Evolutionary conservation across 768 basidiomycete genomes (phyloP).

Genomic region (Lentinula boryana): DNA sequence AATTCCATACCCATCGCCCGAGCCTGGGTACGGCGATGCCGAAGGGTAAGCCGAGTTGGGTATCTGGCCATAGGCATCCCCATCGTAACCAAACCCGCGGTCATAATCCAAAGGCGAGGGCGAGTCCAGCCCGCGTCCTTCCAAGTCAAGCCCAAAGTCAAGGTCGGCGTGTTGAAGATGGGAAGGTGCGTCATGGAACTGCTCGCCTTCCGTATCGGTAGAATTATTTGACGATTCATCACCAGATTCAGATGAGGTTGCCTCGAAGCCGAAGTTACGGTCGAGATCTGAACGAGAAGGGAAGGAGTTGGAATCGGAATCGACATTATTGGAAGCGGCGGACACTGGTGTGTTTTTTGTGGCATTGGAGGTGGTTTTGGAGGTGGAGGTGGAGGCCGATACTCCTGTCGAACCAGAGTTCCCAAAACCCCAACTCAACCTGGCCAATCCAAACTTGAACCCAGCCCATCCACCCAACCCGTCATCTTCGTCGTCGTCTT

Average conservation of each 20-base stretch:
- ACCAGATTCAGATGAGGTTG: background rate
- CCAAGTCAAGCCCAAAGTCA: background rate
- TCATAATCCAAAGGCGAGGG: slow-evolving; percentile 11
- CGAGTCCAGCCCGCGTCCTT: background rate
- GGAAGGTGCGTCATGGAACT: background rate
- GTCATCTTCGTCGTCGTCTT: slow-evolving; percentile 15
- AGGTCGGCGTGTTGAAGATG: background rate
- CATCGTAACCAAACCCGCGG: slow-evolving; percentile 20
- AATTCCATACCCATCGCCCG: slow-evolving; percentile 14
- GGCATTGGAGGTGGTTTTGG: background rate
- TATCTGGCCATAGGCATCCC: slow-evolving; percentile 14
- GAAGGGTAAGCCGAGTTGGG: slow-evolving; percentile 1
- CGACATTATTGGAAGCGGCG: background rate
- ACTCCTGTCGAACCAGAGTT: slow-evolving; percentile 19
- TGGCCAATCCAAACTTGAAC: slow-evolving; percentile 38
- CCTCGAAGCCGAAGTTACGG: slow-evolving; percentile 34
- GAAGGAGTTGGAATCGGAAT: slow-evolving; percentile 11
- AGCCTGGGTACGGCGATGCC: background rate
- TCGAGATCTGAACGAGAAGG: slow-evolving; percentile 40
- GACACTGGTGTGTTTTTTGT: background rate
- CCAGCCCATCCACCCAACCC: slow-evolving; percentile 28
- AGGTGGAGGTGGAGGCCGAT: slow-evolving; percentile 5
- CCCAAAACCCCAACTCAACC: slow-evolving; percentile 31
- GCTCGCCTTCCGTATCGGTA: slow-evolving; percentile 2
- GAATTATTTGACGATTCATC: background rate